phyloP scores from a whole-genome alignment of 108 stramenopile genomes.

The Cyclotella choctawhatcheeana region DNA sequence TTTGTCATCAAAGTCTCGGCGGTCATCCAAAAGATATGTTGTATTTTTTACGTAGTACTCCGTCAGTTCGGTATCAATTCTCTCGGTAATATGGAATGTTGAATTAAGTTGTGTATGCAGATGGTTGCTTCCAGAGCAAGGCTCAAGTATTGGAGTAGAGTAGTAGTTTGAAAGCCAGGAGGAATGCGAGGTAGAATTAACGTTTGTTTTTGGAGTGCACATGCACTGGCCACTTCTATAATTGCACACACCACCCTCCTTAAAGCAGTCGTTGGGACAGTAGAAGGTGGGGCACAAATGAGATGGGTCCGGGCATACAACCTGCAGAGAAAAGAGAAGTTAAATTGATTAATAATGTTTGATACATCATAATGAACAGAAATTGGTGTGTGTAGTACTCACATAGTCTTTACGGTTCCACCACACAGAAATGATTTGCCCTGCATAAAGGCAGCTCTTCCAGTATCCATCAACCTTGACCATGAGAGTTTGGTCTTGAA shows the following conservation, averaged over 20 bases:
- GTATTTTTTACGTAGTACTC: conserved; percentile 53
- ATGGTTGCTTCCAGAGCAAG: conserved; percentile 36
- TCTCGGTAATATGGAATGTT: conserved; percentile 34
- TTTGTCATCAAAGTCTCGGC: conserved; percentile 48
- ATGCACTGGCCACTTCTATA: conserved; percentile 70
- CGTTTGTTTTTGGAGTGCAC: conserved; percentile 47
- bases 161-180: conserved; percentile 36
- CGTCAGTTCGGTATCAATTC: conserved; percentile 44
- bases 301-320: conserved; percentile 75
- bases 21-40: conserved; percentile 44
- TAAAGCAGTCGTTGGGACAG: conserved; percentile 79
- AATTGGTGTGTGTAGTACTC: no score
- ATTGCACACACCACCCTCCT: conserved; percentile 74
- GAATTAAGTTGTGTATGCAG: neutral
- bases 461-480: conserved; percentile 72
- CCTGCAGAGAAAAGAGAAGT: no score
- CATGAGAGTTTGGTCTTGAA: conserved; percentile 73
- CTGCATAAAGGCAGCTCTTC: conserved; percentile 65
- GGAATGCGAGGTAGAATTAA: conserved; percentile 9
- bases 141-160: conserved; percentile 27
- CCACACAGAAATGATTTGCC: conserved; percentile 62
- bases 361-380: no score
- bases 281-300: conserved; percentile 84
- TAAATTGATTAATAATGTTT: no score
- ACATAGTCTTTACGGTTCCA: conserved; percentile 55